These are phyloP conservation scores for Sarocladium strictum DNA, from an alignment of 2,329 filamentous ascomycete species.

Conservation along the genomic window DNA sequence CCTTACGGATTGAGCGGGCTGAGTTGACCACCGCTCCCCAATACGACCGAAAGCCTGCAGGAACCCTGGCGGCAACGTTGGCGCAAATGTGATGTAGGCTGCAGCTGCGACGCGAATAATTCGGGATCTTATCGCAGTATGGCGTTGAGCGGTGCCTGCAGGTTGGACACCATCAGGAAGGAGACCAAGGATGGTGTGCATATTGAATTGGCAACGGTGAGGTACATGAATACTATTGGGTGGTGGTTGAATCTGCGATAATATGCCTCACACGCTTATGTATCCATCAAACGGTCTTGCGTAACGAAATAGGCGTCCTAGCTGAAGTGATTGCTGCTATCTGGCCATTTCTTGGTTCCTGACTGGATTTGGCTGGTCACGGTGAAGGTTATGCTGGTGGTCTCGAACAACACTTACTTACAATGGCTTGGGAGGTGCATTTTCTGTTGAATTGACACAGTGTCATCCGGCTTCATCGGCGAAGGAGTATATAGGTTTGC, in stretches of 20 bases:
- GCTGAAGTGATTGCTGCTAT: background rate
- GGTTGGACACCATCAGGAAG: conserved; percentile 5
- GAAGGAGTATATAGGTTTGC: no score
- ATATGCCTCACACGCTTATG: background rate
- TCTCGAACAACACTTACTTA: no score
- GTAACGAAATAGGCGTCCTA: background rate
- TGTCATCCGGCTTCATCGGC: conserved; percentile 4
- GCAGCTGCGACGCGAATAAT: conserved; percentile 4
- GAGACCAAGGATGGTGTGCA: background rate
- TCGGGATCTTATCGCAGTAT: conserved; percentile 3
- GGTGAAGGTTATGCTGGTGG: no score
- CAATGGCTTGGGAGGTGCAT: no score
- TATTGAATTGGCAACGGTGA: background rate
- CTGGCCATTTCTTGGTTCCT: background rate
- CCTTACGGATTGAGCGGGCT: no score
- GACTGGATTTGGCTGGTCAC: no score
- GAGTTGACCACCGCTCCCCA: background rate
- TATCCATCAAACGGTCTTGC: background rate
- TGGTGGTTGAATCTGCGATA: background rate
- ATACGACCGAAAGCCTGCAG: background rate
- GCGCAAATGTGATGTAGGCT: background rate
- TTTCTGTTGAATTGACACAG: conserved; percentile 8
- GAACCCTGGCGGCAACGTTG: background rate
- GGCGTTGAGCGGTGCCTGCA: conserved; percentile 7
- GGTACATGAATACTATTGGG: background rate